Percentiles rank a stretch among this genome's conserved stretches.
These are phyloP conservation scores for Phytophthora hibernalis DNA, from an alignment of 352 stramenopile genomes.

Conservation along the genomic window DNA sequence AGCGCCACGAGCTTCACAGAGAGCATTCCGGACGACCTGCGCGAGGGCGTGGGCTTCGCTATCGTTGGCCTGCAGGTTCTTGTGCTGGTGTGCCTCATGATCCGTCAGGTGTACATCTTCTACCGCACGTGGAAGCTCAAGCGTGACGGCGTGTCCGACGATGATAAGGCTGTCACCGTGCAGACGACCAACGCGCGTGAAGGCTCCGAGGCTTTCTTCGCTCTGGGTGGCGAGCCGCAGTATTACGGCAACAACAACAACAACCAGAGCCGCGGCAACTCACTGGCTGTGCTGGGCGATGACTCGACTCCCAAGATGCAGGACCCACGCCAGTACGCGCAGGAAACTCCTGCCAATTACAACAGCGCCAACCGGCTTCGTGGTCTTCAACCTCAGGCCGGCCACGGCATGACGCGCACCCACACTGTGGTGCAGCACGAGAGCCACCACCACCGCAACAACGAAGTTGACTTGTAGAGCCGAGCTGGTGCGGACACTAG, in stretches of 20 bases:
- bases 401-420: conserved; percentile 37
- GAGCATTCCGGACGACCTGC: conserved; percentile 76
- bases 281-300: conserved; percentile 46
- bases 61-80: conserved; percentile 85
- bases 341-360: conserved; percentile 38
- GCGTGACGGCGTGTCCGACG: conserved; percentile 37
- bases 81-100: conserved; percentile 82
- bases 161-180: conserved; percentile 65
- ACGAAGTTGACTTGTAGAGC: conserved; percentile 57
- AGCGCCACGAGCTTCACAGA: conserved; percentile 71
- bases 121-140: conserved; percentile 89
- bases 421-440: conserved; percentile 38
- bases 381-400: conserved; percentile 27
- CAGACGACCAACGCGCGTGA: conserved; percentile 59
- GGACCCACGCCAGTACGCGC: conserved; percentile 31
- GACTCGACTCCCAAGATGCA: conserved; percentile 42
- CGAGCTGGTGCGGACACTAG: conserved; percentile 11
- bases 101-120: conserved; percentile 89
- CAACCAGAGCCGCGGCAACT: conserved; percentile 37
- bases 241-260: conserved; percentile 47
- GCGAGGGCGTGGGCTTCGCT: conserved; percentile 78
- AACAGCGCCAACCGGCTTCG: conserved; percentile 32
- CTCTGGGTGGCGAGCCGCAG: conserved; percentile 47
- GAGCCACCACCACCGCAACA: conserved; percentile 38
- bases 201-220: conserved; percentile 59